Conservation (phyloP, 2,329 filamentous ascomycete genomes). For the Zarea fungicola region DNA sequence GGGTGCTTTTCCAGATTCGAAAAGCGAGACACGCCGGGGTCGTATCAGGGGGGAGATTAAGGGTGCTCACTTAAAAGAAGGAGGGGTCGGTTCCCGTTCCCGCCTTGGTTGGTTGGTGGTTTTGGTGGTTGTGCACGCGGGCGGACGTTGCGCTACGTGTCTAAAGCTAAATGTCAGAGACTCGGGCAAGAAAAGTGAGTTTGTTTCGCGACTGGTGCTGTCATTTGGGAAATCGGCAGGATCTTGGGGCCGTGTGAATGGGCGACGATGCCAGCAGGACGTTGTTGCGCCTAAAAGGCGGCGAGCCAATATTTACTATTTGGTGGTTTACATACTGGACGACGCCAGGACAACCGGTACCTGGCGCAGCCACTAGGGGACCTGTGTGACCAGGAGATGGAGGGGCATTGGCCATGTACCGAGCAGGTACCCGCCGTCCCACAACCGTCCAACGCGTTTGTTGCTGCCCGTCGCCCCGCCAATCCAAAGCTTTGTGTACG, state of each 20-base stretch:
- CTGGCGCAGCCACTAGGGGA: no score
- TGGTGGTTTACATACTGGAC: neutral
- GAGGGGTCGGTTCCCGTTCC: conserved; percentile 5
- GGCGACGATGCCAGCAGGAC: conserved; percentile 1
- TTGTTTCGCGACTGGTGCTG: conserved; percentile 2
- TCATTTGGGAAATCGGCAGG: conserved; percentile 7
- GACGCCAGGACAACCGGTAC: conserved; percentile 1
- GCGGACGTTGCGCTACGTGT: conserved; percentile 6
- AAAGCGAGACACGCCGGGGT: neutral
- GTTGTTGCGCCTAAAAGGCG: conserved; percentile 4
- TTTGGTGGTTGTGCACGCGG: neutral
- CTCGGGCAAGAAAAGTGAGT: neutral
- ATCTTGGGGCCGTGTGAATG: neutral
- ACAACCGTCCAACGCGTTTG: neutral
- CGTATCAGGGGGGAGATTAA: conserved; percentile 9
- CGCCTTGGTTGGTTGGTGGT: neutral
- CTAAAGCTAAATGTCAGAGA: conserved; percentile 9
- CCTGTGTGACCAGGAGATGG: neutral
- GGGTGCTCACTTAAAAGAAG: conserved; percentile 11
- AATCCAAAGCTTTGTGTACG: conserved; percentile 9
- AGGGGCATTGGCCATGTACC: neutral
- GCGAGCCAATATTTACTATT: conserved; percentile 4
- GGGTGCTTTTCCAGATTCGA: neutral
- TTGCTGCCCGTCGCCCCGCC: conserved; percentile 8
- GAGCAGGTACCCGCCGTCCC: neutral